Conservation (phyloP, 2,329 filamentous ascomycete genomes). For the Rutstroemia sp. region DNA sequence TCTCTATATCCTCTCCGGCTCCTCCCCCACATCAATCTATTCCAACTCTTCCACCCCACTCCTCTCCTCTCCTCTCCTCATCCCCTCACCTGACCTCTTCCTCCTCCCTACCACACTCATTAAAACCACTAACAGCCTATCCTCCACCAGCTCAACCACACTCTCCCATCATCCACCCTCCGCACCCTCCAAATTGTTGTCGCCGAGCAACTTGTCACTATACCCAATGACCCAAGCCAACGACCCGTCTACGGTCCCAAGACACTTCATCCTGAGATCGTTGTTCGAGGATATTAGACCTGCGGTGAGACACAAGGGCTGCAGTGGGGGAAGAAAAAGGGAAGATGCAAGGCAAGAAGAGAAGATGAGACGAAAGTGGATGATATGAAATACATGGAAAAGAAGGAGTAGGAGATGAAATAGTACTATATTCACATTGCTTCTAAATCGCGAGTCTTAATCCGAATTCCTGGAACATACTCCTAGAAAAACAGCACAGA, state of each 20-base stretch:
- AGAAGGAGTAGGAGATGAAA: not conserved
- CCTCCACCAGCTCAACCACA: constrained; percentile 1
- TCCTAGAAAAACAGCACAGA: too few relatives aligned
- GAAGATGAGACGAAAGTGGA: not conserved
- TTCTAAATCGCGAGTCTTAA: too few relatives aligned
- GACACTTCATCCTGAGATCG: constrained; percentile 18
- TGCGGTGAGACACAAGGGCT: not conserved
- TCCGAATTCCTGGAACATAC: too few relatives aligned
- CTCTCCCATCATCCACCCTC: constrained; percentile 4
- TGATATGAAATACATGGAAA: not conserved
- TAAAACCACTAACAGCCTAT: not conserved
- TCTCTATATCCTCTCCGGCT: too few relatives aligned
- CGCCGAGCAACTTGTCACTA: constrained; percentile 18
- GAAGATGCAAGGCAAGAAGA: not conserved
- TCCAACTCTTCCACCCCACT: too few relatives aligned
- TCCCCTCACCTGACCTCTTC: too few relatives aligned
- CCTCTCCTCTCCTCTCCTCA: too few relatives aligned
- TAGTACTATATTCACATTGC: too few relatives aligned
- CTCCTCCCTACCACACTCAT: not conserved
- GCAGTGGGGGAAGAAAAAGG: not conserved
- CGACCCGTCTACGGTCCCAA: constrained; percentile 19
- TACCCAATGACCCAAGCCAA: constrained; percentile 13
- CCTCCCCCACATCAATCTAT: too few relatives aligned
- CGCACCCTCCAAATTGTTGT: constrained; percentile 17
- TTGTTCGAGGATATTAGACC: not conserved